Conservation (phyloP, 1,284 basidiomycete species). For the Golubevia sp. region DNA sequence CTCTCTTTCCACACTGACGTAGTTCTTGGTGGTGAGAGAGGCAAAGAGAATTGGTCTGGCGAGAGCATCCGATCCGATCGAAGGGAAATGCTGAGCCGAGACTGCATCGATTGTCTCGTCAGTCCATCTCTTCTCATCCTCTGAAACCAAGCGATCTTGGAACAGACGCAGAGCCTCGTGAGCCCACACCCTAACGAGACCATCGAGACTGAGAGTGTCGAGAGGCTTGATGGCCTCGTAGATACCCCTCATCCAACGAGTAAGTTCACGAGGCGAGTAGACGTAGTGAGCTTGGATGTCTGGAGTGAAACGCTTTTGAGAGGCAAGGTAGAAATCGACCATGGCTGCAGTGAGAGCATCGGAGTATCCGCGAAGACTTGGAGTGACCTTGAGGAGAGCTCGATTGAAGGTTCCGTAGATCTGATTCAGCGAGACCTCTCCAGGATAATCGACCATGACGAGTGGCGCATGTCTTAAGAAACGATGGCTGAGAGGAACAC, state of each 20-base stretch:
- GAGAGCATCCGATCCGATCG: slow-evolving; percentile 79
- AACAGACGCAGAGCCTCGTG: slow-evolving; percentile 97
- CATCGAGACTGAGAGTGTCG: slow-evolving; percentile 87
- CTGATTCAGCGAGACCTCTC: slow-evolving; percentile 93
- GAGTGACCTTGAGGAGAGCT: slow-evolving; percentile 91
- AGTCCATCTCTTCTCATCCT: slow-evolving; percentile 72
- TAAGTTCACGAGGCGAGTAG: slow-evolving; percentile 98
- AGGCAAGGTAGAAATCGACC: slow-evolving; percentile 93
- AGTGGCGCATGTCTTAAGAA: slow-evolving; percentile 97
- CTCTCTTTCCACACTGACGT: slow-evolving; percentile 91
- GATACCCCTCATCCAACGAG: slow-evolving; percentile 95
- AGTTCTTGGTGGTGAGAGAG: slow-evolving; percentile 99
- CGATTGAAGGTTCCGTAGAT: slow-evolving; percentile 99
- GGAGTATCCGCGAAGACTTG: slow-evolving; percentile 87
- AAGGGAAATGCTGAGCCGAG: slow-evolving; percentile 88
- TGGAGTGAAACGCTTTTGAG: slow-evolving; percentile 91
- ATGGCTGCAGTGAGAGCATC: slow-evolving; percentile 96
- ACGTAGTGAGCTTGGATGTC: slow-evolving; percentile 98
- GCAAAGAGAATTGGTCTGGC: slow-evolving; percentile 91
- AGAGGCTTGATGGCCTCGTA: slow-evolving; percentile 94
- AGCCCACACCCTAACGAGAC: slow-evolving; percentile 95
- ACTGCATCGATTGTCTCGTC: slow-evolving; percentile 86
- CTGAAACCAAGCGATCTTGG: slow-evolving; percentile 88
- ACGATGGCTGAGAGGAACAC: slow-evolving; percentile 94
- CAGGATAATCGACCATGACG: slow-evolving; percentile 99